Conservation (phyloP, 179 eudicot species). For the Spinacia oleracea region DNA sequence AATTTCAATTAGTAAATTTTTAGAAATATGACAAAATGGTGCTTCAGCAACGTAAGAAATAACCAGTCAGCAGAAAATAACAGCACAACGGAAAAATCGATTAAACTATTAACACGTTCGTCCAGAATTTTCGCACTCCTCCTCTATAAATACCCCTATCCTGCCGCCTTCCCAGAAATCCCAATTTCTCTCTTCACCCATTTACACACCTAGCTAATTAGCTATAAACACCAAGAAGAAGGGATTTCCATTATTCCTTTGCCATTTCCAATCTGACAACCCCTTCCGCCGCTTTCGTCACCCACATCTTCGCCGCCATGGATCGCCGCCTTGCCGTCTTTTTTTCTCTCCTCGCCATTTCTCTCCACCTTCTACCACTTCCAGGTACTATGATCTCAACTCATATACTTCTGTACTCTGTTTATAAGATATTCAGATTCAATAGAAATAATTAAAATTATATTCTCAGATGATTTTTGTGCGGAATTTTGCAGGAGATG, state of each 20-base stretch:
- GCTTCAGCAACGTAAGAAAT: too few species aligned
- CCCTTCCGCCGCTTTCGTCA: background rate
- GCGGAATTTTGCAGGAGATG: slow-evolving; percentile 21
- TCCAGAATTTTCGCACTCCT: background rate
- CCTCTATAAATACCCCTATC: background rate
- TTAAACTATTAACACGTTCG: background rate
- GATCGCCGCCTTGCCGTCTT: background rate
- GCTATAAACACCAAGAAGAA: background rate
- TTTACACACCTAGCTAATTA: background rate
- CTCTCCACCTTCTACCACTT: slow-evolving; percentile 7
- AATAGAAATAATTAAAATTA: too few species aligned
- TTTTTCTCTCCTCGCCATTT: slow-evolving; percentile 15
- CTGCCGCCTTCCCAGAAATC: background rate
- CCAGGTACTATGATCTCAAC: slow-evolving; percentile 18
- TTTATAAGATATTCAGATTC: background rate
- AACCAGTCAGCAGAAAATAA: background rate
- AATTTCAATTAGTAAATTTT: too few species aligned
- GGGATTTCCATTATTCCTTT: background rate
- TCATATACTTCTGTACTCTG: too few species aligned
- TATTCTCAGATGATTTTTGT: too few species aligned
- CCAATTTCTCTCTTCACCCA: background rate
- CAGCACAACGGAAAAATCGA: background rate
- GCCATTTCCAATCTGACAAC: background rate
- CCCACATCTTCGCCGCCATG: slow-evolving; percentile 3
- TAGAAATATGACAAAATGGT: too few species aligned